A percentile compares a stretch with the other conserved stretches of the same genome.
phyloP scores from a whole-genome alignment of 2,329 filamentous ascomycete genomes.

The Claviceps sp. region DNA sequence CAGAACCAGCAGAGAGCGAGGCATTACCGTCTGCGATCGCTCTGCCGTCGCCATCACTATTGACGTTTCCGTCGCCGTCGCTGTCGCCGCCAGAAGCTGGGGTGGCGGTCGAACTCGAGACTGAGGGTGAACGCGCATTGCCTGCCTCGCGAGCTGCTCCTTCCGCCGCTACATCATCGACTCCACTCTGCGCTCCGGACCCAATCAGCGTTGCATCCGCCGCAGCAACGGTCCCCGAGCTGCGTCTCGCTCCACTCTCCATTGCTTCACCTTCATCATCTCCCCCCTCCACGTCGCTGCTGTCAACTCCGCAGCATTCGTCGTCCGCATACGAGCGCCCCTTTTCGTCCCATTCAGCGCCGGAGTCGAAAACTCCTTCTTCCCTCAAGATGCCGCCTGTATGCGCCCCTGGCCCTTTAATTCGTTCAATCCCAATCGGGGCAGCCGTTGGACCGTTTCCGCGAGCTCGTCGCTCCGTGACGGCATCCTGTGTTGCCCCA shows the following conservation, averaged over 20 bases:
- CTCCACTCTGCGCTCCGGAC: conserved; percentile 13
- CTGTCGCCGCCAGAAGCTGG: background rate
- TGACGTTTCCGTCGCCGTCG: background rate
- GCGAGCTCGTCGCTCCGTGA: conserved; percentile 7
- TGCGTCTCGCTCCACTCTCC: conserved; percentile 25
- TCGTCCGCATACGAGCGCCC: conserved; percentile 12
- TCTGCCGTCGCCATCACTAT: conserved; percentile 1
- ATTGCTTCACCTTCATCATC: conserved; percentile 9
- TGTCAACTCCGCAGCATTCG: conserved; percentile 14
- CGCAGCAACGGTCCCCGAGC: conserved; percentile 15
- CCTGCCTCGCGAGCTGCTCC: conserved; percentile 5
- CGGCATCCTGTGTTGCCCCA: conserved; percentile 8
- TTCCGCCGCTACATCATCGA: conserved; percentile 20
- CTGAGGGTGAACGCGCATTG: background rate
- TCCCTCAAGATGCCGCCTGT: conserved; percentile 41
- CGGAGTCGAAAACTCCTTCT: conserved; percentile 14
- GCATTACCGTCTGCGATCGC: conserved; percentile 1
- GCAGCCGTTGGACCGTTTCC: conserved; percentile 4
- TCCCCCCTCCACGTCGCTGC: conserved; percentile 18
- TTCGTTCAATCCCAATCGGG: background rate
- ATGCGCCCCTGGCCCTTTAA: conserved; percentile 17
- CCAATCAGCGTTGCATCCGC: conserved; percentile 5
- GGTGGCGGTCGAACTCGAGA: background rate
- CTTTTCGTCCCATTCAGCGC: conserved; percentile 13
- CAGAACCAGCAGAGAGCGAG: background rate